phyloP scores from a whole-genome alignment of 73 alveolate species.

The Tetrahymena malaccensis region DNA sequence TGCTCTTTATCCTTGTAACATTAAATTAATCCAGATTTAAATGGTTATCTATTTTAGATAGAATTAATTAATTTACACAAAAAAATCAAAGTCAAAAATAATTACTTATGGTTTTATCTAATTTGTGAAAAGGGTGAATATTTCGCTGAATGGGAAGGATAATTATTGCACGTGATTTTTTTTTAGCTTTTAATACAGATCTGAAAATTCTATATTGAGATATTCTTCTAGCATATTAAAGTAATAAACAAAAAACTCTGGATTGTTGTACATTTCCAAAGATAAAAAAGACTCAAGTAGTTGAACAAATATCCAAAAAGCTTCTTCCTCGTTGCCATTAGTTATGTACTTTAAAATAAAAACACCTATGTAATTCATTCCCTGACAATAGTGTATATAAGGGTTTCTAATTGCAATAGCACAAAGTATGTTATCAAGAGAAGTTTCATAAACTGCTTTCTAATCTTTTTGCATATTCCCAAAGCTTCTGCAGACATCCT shows the following conservation, averaged over 20 bases:
- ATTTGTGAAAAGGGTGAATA: neutral
- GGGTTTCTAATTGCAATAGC: neutral
- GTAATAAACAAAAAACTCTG: neutral
- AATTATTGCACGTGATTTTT: neutral
- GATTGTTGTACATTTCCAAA: neutral
- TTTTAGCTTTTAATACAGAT: neutral
- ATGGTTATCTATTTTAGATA: neutral
- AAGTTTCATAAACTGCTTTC: neutral
- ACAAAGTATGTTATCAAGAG: neutral
- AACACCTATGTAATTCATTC: neutral
- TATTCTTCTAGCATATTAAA: neutral
- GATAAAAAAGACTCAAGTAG: neutral
- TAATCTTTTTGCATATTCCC: neutral
- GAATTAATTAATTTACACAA: neutral
- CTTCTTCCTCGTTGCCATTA: neutral
- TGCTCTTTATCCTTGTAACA: neutral
- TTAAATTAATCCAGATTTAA: neutral
- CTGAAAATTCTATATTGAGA: neutral
- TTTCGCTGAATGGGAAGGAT: neutral
- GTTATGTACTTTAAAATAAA: neutral
- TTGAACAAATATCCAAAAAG: neutral
- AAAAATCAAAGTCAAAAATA: neutral
- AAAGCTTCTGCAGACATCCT: neutral
- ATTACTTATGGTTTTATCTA: neutral
- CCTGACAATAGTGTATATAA: neutral